phyloP scores from a whole-genome alignment of 352 stramenopile species.

The Phytophthora pseudosyringae region DNA sequence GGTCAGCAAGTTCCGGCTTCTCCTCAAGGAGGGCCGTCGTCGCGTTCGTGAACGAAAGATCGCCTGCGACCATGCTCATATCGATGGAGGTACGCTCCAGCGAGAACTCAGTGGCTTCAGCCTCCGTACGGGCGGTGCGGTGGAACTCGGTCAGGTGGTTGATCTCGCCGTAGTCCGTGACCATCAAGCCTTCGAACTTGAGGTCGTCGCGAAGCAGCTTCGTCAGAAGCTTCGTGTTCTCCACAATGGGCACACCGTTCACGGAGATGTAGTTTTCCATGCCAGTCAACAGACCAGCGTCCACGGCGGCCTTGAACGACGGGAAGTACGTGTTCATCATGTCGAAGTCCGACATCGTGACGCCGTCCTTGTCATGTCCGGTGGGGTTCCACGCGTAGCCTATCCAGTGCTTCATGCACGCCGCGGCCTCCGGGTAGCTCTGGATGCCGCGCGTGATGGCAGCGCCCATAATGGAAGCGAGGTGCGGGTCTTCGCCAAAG shows the following conservation, averaged over 20 bases:
- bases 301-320: conserved; percentile 76
- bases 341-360: conserved; percentile 66
- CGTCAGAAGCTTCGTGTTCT: conserved; percentile 69
- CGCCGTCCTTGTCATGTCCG: conserved; percentile 80
- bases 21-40: conserved; percentile 42
- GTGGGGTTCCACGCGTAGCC: conserved; percentile 75
- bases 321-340: conserved; percentile 81
- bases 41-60: conserved; percentile 50
- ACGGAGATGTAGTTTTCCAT: conserved; percentile 94
- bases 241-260: conserved; percentile 87
- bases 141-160: conserved; percentile 72
- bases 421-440: conserved; percentile 52
- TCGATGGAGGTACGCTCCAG: conserved; percentile 82
- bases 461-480: conserved; percentile 73
- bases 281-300: conserved; percentile 74
- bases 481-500: conserved; percentile 89
- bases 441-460: conserved; percentile 82
- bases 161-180: conserved; percentile 93
- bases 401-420: conserved; percentile 88
- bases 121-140: conserved; percentile 35
- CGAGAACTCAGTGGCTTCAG: conserved; percentile 64
- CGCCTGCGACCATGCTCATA: conserved; percentile 85
- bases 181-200: conserved; percentile 79
- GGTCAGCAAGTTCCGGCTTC: conserved; percentile 30
- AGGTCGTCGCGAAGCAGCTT: conserved; percentile 80